A percentile compares a stretch with the other conserved stretches of the same genome.
Evolutionary conservation across 306 rosid genomes (phyloP).

Genomic region (Cucumis hystrix): DNA sequence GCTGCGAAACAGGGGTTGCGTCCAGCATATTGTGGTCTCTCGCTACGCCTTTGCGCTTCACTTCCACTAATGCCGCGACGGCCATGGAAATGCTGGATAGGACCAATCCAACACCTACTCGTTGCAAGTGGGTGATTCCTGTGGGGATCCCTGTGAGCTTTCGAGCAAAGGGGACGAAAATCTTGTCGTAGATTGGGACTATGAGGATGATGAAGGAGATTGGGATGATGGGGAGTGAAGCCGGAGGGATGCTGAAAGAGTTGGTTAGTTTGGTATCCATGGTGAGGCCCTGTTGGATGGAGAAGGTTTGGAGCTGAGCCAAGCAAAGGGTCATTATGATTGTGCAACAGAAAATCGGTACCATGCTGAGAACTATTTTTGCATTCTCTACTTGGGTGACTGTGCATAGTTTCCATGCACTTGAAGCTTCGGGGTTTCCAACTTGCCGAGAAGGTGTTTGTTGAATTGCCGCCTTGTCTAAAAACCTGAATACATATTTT

Average conservation of each 20-base stretch:
- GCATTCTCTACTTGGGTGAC: constrained; percentile 95
- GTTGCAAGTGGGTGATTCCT: constrained; percentile 65
- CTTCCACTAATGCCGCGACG: constrained; percentile 54
- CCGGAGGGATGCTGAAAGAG: constrained; percentile 63
- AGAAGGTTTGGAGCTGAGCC: constrained; percentile 92
- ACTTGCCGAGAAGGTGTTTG: constrained; percentile 6
- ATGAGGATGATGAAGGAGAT: constrained; percentile 37
- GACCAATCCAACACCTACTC: constrained; percentile 72
- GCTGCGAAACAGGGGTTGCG: constrained; percentile 45
- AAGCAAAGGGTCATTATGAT: constrained; percentile 86
- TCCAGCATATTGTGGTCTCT: constrained; percentile 49
- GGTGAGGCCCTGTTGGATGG: constrained; percentile 62
- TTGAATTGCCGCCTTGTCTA: constrained; percentile 82
- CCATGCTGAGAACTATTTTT: constrained; percentile 52
- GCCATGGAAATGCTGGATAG: constrained; percentile 83
- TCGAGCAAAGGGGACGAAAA: constrained; percentile 43
- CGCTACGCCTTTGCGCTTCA: constrained; percentile 59
- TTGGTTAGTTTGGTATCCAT: constrained; percentile 61
- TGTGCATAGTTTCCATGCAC: constrained; percentile 73
- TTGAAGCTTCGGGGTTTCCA: constrained; percentile 19
- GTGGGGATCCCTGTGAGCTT: constrained; percentile 57
- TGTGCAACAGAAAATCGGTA: constrained; percentile 79
- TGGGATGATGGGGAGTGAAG: constrained; percentile 86
- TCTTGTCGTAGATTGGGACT: constrained; percentile 64
- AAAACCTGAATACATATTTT: constrained; percentile 31